These are phyloP conservation scores for Mrakia hoshinonis DNA, from an alignment of 768 basidiomycete species.

Conservation along the genomic window DNA sequence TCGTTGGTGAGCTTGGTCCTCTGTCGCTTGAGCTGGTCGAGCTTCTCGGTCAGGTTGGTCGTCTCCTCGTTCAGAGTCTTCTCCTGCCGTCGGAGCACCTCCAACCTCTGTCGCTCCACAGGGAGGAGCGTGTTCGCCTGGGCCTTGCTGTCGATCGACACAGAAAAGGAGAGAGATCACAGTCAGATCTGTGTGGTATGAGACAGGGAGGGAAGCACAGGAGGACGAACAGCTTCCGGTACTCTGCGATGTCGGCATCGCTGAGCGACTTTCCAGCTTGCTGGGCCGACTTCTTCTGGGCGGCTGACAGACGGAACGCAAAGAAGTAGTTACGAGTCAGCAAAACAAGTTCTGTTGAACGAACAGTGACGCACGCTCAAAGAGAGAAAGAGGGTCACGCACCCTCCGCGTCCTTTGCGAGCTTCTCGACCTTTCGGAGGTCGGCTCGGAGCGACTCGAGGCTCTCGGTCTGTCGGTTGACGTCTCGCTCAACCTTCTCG, in stretches of 20 bases:
- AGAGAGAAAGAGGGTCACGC: conserved; percentile 31
- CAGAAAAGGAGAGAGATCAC: not conserved
- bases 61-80: conserved; percentile 47
- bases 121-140: conserved; percentile 69
- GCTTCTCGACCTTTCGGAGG: conserved; percentile 54
- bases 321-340: not conserved
- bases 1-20: conserved; percentile 45
- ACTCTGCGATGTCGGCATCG: conserved; percentile 78
- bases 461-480: conserved; percentile 40
- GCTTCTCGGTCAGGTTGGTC: conserved; percentile 58
- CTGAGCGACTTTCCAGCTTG: conserved; percentile 63
- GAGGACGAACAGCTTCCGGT: conserved; percentile 60
- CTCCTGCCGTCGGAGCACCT: conserved; percentile 70
- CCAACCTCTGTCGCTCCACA: conserved; percentile 76
- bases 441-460: conserved; percentile 52
- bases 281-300: conserved; percentile 60
- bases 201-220: not conserved
- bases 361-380: not conserved
- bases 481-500: conserved; percentile 59
- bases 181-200: too few species aligned
- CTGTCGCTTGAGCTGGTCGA: conserved; percentile 57
- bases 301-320: conserved; percentile 48
- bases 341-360: not conserved
- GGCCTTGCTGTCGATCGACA: conserved; percentile 54
- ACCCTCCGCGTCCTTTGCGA: conserved; percentile 76